Percentiles rank a stretch among this genome's conserved stretches.
phyloP scores from a whole-genome alignment of 2,329 filamentous ascomycete species.

The Pyricularia sp. region DNA sequence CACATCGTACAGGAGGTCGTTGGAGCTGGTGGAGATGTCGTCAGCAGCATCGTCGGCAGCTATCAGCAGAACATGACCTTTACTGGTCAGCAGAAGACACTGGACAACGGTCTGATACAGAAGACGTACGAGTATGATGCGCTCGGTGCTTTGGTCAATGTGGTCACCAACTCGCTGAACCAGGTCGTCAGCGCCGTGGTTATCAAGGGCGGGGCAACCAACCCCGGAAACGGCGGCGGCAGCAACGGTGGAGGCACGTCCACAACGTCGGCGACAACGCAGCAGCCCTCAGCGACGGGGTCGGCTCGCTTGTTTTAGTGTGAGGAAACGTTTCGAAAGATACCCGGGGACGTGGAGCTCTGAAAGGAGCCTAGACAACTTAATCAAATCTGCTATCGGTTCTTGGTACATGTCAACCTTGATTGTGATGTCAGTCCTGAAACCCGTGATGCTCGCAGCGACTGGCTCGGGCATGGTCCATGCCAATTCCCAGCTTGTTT shows the following conservation, averaged over 20 bases:
- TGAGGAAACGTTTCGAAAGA: not conserved
- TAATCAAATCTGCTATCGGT: not conserved
- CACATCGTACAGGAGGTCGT: constrained; percentile 53
- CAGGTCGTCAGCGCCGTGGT: constrained; percentile 42
- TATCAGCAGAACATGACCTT: constrained; percentile 50
- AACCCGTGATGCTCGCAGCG: not conserved
- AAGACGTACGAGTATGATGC: constrained; percentile 43
- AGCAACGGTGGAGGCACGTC: constrained; percentile 7
- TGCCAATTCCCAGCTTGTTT: not conserved
- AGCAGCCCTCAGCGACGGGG: not conserved
- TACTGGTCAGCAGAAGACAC: constrained; percentile 24
- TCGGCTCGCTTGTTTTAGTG: not conserved
- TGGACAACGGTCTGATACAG: constrained; percentile 29
- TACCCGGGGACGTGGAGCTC: not conserved
- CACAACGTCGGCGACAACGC: constrained; percentile 6
- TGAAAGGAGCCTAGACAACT: not conserved
- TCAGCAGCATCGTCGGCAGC: constrained; percentile 47
- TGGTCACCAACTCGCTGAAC: constrained; percentile 43
- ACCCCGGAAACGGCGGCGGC: not conserved
- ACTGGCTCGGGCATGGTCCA: not conserved
- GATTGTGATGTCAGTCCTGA: not conserved
- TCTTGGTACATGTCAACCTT: not conserved
- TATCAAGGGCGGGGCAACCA: constrained; percentile 13
- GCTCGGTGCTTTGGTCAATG: constrained; percentile 41
- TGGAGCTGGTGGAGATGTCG: constrained; percentile 30